Evolutionary conservation across 2,329 filamentous ascomycete species (phyloP).

Genomic region (Colletotrichum sidae): DNA sequence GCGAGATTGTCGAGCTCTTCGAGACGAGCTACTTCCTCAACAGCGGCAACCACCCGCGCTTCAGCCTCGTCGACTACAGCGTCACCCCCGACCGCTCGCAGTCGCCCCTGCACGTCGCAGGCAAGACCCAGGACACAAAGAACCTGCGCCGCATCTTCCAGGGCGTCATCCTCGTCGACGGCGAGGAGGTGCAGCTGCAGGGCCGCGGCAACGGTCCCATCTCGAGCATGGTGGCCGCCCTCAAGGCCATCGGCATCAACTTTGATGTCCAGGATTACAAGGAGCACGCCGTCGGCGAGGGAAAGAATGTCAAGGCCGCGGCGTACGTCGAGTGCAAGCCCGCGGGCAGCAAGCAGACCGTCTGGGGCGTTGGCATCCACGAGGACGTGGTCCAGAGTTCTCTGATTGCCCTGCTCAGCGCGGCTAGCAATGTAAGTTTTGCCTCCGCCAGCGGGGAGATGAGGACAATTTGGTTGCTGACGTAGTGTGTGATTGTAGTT

Average conservation of each 20-base stretch:
- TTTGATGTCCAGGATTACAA: slow-evolving; percentile 95
- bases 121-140: slow-evolving; percentile 80
- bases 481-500: background rate
- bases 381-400: slow-evolving; percentile 93
- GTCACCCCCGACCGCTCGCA: slow-evolving; percentile 86
- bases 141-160: slow-evolving; percentile 86
- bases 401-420: slow-evolving; percentile 85
- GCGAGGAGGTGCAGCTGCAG: slow-evolving; percentile 79
- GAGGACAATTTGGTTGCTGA: slow-evolving; percentile 37
- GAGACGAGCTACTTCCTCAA: slow-evolving; percentile 88
- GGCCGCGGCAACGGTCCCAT: slow-evolving; percentile 92
- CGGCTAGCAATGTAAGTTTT: slow-evolving; percentile 82
- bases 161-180: slow-evolving; percentile 86
- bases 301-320: slow-evolving; percentile 88
- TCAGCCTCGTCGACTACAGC: slow-evolving; percentile 90
- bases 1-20: slow-evolving; percentile 90
- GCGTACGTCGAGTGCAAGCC: slow-evolving; percentile 92
- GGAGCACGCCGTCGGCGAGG: slow-evolving; percentile 90
- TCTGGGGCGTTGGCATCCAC: slow-evolving; percentile 94
- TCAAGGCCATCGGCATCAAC: slow-evolving; percentile 83
- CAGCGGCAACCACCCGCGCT: slow-evolving; percentile 76
- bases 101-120: slow-evolving; percentile 76
- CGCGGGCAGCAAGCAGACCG: slow-evolving; percentile 73
- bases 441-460: slow-evolving; percentile 2
- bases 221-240: slow-evolving; percentile 85